Percentiles rank a stretch among this genome's conserved stretches.
Conservation (phyloP, 2,329 filamentous ascomycete genomes). For the Penicillium aurantiogriseum region DNA sequence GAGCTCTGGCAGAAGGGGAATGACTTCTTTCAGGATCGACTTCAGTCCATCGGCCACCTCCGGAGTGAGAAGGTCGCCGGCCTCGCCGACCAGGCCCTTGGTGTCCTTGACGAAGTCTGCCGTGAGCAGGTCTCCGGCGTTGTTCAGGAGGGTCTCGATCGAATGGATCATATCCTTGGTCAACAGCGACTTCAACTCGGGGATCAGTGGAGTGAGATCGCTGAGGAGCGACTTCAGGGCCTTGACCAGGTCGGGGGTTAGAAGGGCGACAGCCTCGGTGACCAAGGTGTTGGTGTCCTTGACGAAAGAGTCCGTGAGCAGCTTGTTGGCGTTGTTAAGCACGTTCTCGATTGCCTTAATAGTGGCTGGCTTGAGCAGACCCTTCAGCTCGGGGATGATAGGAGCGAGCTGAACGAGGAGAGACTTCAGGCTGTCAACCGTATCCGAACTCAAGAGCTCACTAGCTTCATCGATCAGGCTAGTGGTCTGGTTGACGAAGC, state of each 20-base stretch:
- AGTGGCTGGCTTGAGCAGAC: conserved; percentile 21
- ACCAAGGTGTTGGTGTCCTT: conserved; percentile 21
- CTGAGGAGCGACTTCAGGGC: conserved; percentile 21
- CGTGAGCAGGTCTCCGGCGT: conserved; percentile 19
- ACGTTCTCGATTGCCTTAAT: conserved; percentile 19
- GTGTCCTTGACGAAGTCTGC: conserved; percentile 22
- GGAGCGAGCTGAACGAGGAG: conserved; percentile 16
- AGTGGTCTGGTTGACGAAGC: conserved; percentile 16
- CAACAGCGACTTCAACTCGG: conserved; percentile 21
- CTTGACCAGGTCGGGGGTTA: conserved; percentile 20
- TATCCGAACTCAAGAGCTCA: conserved; percentile 13
- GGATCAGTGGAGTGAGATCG: conserved; percentile 17
- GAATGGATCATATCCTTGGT: conserved; percentile 16
- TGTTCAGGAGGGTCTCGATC: conserved; percentile 13
- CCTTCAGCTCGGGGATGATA: conserved; percentile 21
- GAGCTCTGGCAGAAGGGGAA: conserved; percentile 19
- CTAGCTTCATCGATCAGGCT: conserved; percentile 17
- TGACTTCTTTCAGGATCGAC: conserved; percentile 17
- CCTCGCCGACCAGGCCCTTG: conserved; percentile 19
- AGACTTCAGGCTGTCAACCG: conserved; percentile 21
- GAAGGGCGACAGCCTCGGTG: conserved; percentile 17
- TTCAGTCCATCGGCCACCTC: conserved; percentile 17
- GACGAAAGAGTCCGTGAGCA: conserved; percentile 23
- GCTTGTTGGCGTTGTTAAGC: conserved; percentile 21
- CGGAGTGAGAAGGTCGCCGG: conserved; percentile 21